These are phyloP conservation scores for Colletotrichum nymphaeae DNA, from an alignment of 2,329 filamentous ascomycete species.

Conservation along the genomic window DNA sequence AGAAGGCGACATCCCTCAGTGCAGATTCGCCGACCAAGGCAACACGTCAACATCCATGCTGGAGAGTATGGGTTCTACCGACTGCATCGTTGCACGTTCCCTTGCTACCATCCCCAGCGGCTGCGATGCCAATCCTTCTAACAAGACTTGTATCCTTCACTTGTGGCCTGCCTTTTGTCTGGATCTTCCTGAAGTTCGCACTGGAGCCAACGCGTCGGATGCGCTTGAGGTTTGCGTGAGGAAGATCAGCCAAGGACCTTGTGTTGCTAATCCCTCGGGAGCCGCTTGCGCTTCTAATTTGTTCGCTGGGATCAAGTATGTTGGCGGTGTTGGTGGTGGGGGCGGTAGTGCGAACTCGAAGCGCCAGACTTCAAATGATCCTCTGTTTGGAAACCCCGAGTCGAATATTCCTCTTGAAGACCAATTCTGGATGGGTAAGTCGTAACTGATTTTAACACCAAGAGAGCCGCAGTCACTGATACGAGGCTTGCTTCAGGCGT, in stretches of 20 bases:
- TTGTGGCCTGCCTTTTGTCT: background rate
- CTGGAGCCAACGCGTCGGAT: background rate
- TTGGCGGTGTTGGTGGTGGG: background rate
- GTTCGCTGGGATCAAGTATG: slow-evolving; percentile 1
- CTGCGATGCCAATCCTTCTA: background rate
- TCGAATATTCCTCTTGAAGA: background rate
- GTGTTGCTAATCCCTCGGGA: background rate
- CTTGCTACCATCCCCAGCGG: background rate
- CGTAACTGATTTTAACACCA: background rate
- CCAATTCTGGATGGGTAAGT: slow-evolving; percentile 9
- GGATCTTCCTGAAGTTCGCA: background rate
- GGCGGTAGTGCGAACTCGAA: background rate
- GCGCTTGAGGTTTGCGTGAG: background rate
- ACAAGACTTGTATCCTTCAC: background rate
- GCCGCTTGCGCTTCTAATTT: background rate
- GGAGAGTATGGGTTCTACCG: background rate
- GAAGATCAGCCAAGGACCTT: slow-evolving; percentile 5
- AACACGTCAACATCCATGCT: background rate
- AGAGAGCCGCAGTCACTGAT: background rate
- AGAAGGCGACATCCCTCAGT: background rate
- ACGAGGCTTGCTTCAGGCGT: background rate
- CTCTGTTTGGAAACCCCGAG: background rate
- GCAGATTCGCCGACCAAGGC: background rate
- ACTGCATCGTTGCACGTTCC: background rate
- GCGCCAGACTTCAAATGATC: background rate